Evolutionary conservation across 768 basidiomycete genomes (phyloP).

Genomic region (Cystofilobasidium macerans): DNA sequence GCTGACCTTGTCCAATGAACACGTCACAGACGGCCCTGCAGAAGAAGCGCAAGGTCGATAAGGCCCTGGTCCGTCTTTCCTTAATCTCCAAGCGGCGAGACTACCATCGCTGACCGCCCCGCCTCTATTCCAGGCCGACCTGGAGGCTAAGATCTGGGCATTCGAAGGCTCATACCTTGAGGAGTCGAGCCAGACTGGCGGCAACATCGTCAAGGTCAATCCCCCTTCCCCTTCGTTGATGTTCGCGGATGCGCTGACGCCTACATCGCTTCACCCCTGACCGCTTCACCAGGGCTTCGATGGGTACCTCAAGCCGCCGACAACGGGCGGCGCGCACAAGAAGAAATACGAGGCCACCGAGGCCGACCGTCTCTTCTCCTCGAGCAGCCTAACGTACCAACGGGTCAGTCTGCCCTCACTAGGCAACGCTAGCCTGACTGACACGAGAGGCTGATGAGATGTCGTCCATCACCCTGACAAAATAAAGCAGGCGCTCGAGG

Average conservation of each 20-base stretch:
- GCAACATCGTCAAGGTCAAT: constrained; percentile 41
- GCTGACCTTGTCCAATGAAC: no score
- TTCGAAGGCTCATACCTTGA: constrained; percentile 42
- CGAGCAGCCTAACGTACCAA: constrained; percentile 3
- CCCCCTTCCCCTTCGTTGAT: not conserved
- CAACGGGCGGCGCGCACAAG: constrained; percentile 14
- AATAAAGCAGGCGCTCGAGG: not conserved
- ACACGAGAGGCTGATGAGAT: not conserved
- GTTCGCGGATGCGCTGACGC: not conserved
- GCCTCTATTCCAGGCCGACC: constrained; percentile 32
- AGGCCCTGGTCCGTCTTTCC: constrained; percentile 8
- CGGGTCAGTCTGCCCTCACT: not conserved
- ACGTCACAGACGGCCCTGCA: constrained; percentile 6
- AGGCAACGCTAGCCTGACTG: not conserved
- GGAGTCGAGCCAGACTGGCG: constrained; percentile 36
- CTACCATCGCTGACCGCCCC: not conserved
- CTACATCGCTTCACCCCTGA: not conserved
- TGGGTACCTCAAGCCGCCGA: constrained; percentile 18
- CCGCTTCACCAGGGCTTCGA: constrained; percentile 27
- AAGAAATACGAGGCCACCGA: constrained; percentile 21
- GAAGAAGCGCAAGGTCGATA: constrained; percentile 19
- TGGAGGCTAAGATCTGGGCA: constrained; percentile 40
- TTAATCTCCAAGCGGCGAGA: not conserved
- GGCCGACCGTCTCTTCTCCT: constrained; percentile 16
- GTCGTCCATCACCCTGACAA: not conserved